Conservation (phyloP, 2,329 filamentous ascomycete genomes). For the Lomentospora prolificans region DNA sequence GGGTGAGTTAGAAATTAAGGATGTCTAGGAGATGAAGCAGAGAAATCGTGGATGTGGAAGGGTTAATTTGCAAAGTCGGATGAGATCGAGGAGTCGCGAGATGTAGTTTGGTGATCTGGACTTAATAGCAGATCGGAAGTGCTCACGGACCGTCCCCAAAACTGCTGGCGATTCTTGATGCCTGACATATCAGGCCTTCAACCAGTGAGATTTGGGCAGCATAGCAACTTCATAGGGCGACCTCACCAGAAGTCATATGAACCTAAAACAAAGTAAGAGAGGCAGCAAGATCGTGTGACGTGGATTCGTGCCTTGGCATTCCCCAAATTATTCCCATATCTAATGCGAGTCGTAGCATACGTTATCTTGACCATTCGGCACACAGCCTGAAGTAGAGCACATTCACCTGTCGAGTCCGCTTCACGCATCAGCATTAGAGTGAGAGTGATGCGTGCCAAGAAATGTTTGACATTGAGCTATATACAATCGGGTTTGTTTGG, state of each 20-base stretch:
- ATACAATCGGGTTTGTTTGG: too few relatives aligned
- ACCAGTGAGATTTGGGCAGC: neutral
- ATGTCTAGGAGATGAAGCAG: slow-evolving; percentile 1
- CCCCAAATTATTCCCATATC: too few relatives aligned
- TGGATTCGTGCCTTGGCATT: too few relatives aligned
- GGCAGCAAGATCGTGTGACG: neutral
- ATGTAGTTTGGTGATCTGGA: slow-evolving; percentile 7
- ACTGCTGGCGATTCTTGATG: neutral
- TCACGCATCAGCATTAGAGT: too few relatives aligned
- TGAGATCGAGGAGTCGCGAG: neutral
- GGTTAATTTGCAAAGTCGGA: slow-evolving; percentile 7
- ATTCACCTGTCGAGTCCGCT: too few relatives aligned
- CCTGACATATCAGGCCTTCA: neutral
- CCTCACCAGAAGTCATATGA: neutral
- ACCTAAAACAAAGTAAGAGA: neutral
- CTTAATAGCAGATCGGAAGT: slow-evolving; percentile 1
- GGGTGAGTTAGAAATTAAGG: neutral
- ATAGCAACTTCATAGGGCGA: neutral
- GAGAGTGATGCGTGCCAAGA: too few relatives aligned
- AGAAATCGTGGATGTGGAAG: slow-evolving; percentile 10
- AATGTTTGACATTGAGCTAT: too few relatives aligned
- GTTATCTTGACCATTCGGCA: too few relatives aligned
- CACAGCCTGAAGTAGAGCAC: too few relatives aligned
- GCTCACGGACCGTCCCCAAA: neutral
- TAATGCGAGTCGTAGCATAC: too few relatives aligned